phyloP scores from a whole-genome alignment of 768 basidiomycete species.

The Lactarius tabidus region DNA sequence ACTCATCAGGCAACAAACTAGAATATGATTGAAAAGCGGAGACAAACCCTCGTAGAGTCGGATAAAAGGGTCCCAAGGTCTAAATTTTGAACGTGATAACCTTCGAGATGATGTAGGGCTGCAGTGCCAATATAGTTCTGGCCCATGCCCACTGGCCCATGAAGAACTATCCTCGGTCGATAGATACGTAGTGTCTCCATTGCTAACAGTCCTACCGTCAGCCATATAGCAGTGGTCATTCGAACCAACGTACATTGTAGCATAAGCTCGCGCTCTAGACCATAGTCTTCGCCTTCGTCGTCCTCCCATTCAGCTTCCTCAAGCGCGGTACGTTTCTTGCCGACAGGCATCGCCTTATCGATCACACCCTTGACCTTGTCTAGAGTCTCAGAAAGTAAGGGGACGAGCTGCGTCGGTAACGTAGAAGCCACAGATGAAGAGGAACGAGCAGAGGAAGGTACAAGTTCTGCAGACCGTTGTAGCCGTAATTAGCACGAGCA shows the following conservation, averaged over 20 bases:
- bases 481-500: slow-evolving; percentile 10
- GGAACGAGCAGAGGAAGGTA: slow-evolving; percentile 92
- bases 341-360: slow-evolving; percentile 69
- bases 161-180: slow-evolving; percentile 80
- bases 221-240: not conserved
- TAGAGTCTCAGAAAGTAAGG: slow-evolving; percentile 65
- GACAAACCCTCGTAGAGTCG: slow-evolving; percentile 81
- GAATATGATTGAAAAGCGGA: not conserved
- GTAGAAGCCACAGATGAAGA: slow-evolving; percentile 82
- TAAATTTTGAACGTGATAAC: slow-evolving; percentile 90
- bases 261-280: slow-evolving; percentile 82
- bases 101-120: slow-evolving; percentile 89
- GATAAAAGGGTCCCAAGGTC: slow-evolving; percentile 86
- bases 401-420: slow-evolving; percentile 78
- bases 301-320: slow-evolving; percentile 97
- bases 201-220: slow-evolving; percentile 43
- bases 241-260: slow-evolving; percentile 62
- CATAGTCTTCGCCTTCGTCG: slow-evolving; percentile 75
- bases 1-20: slow-evolving; percentile 3
- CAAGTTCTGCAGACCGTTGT: slow-evolving; percentile 56
- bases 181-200: slow-evolving; percentile 91
- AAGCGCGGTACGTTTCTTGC: slow-evolving; percentile 77
- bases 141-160: slow-evolving; percentile 83
- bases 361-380: slow-evolving; percentile 70
- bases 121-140: slow-evolving; percentile 89